Evolutionary conservation across 2,329 filamentous ascomycete genomes (phyloP).

Genomic region (Diaporthe sp.): DNA sequence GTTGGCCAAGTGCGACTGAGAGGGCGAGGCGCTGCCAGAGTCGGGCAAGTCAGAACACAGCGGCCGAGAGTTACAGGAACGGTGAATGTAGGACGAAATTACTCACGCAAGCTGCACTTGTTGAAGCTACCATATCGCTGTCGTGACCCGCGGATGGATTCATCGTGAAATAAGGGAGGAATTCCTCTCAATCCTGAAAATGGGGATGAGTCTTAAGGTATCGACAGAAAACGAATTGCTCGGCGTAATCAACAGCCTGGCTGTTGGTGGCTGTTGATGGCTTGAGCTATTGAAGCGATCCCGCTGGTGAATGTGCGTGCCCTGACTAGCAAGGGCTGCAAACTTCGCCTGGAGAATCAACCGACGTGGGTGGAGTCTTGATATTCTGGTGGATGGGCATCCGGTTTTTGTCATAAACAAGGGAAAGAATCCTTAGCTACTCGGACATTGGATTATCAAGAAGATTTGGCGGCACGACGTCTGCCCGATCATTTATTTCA

Average conservation of each 20-base stretch:
- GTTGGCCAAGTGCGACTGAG: neutral
- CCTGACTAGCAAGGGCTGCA: too few species aligned
- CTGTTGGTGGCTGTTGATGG: too few species aligned
- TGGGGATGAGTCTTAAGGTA: neutral
- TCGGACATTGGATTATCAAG: too few species aligned
- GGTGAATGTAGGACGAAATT: neutral
- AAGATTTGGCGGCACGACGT: neutral
- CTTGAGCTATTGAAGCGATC: too few species aligned
- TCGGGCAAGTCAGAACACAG: neutral
- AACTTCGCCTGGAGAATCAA: too few species aligned
- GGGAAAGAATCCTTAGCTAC: too few species aligned
- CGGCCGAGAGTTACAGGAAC: neutral
- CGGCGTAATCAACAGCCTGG: too few species aligned
- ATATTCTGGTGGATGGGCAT: too few species aligned
- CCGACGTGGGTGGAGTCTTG: too few species aligned
- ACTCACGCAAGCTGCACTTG: neutral
- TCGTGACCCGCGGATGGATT: neutral
- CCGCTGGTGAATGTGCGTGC: too few species aligned
- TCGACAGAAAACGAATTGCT: neutral
- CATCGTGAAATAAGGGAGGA: neutral
- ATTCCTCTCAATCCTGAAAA: neutral
- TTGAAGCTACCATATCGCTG: neutral
- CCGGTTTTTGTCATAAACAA: too few species aligned
- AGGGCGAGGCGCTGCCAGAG: slow-evolving; percentile 1
- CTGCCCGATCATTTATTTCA: neutral